Percentiles rank a stretch among this genome's conserved stretches.
These are phyloP conservation scores for Talaromyces rugulosus DNA, from an alignment of 2,329 filamentous ascomycete species.

Conservation along the genomic window DNA sequence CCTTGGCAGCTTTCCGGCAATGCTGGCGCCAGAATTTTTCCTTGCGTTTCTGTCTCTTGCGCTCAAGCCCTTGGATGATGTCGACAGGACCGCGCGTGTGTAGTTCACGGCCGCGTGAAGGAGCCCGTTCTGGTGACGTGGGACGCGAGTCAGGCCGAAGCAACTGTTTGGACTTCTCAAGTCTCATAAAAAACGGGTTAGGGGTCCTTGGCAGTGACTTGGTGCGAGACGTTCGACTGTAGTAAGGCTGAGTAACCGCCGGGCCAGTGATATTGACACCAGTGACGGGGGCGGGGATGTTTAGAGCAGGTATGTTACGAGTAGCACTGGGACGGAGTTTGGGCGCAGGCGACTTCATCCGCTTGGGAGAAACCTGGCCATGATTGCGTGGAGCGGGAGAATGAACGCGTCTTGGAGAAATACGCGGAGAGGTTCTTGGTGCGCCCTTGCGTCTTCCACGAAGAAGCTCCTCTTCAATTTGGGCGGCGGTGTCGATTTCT, in stretches of 20 bases:
- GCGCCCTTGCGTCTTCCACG: slow-evolving; percentile 41
- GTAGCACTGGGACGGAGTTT: slow-evolving; percentile 47
- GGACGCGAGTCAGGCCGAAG: slow-evolving; percentile 23
- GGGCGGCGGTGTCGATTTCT: slow-evolving; percentile 52
- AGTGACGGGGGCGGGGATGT: slow-evolving; percentile 42
- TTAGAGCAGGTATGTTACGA: slow-evolving; percentile 34
- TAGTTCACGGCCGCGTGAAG: slow-evolving; percentile 44
- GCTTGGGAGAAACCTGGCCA: slow-evolving; percentile 62
- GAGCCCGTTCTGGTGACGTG: slow-evolving; percentile 31
- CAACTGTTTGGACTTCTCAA: slow-evolving; percentile 26
- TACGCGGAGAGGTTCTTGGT: slow-evolving; percentile 51
- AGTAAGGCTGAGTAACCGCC: slow-evolving; percentile 60
- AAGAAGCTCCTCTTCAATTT: slow-evolving; percentile 12
- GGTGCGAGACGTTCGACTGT: slow-evolving; percentile 57
- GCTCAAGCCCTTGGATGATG: slow-evolving; percentile 93
- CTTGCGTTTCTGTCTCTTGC: slow-evolving; percentile 85
- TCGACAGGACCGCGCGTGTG: slow-evolving; percentile 92
- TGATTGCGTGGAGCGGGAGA: slow-evolving; percentile 55
- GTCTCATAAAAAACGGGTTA: slow-evolving; percentile 58
- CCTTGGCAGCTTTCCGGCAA: slow-evolving; percentile 73
- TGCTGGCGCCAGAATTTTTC: slow-evolving; percentile 91
- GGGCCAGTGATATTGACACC: slow-evolving; percentile 52
- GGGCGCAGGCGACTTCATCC: slow-evolving; percentile 67
- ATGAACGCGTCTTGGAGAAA: slow-evolving; percentile 60
- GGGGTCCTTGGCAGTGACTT: slow-evolving; percentile 81